phyloP scores from a whole-genome alignment of 768 basidiomycete genomes.

The Panellus pusillus region DNA sequence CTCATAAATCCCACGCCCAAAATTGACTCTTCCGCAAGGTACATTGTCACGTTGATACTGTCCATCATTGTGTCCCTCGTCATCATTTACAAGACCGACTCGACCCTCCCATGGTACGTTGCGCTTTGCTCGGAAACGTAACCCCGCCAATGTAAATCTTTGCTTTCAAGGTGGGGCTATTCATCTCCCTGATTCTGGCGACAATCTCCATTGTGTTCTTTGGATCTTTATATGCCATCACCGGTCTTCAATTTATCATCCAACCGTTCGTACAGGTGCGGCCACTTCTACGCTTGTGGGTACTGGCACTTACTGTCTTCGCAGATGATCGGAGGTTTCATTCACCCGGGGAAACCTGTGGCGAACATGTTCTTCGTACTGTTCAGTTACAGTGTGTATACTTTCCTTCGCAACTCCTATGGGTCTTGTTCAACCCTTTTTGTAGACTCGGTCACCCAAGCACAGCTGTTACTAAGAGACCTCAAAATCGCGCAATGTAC shows the following conservation, averaged over 20 bases:
- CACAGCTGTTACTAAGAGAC: slow-evolving; percentile 43
- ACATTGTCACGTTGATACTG: slow-evolving; percentile 40
- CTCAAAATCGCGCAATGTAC: slow-evolving; percentile 49
- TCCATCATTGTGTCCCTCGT: slow-evolving; percentile 44
- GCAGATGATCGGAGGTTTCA: slow-evolving; percentile 60
- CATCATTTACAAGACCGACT: slow-evolving; percentile 46
- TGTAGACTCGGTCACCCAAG: slow-evolving; percentile 45
- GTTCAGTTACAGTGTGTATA: slow-evolving; percentile 44
- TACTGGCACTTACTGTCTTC: slow-evolving; percentile 18
- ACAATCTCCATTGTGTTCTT: slow-evolving; percentile 48
- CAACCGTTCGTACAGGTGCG: slow-evolving; percentile 52
- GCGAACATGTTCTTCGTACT: slow-evolving; percentile 66
- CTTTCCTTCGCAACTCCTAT: too few species aligned
- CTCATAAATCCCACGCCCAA: slow-evolving; percentile 39
- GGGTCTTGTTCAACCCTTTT: background rate
- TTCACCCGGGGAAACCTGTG: slow-evolving; percentile 61
- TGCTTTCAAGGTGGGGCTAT: slow-evolving; percentile 45
- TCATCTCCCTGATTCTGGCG: slow-evolving; percentile 43
- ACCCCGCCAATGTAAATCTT: background rate
- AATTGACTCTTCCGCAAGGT: slow-evolving; percentile 29
- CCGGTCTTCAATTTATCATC: slow-evolving; percentile 45
- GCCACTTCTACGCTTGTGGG: background rate
- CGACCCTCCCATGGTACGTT: slow-evolving; percentile 47
- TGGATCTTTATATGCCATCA: slow-evolving; percentile 45
- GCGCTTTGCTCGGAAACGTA: background rate